Evolutionary conservation across 345 rosid species (phyloP).

Genomic region (Cardiospermum halicacabum): DNA sequence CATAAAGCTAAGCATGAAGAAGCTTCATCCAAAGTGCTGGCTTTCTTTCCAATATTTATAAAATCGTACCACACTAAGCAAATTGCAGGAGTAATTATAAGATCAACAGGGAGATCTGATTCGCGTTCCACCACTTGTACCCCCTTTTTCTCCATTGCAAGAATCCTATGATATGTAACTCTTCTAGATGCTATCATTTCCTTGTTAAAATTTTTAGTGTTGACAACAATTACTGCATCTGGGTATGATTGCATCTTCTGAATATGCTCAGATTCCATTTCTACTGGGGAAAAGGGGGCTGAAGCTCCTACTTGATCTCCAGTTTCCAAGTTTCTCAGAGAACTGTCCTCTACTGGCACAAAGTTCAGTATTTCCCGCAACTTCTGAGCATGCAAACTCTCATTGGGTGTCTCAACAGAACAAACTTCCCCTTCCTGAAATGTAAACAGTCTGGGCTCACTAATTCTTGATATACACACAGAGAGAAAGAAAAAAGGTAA

Average conservation of each 20-base stretch:
- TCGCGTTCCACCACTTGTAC: slow-evolving; percentile 87
- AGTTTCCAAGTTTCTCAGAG: slow-evolving; percentile 26
- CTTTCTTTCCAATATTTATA: slow-evolving; percentile 49
- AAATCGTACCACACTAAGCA: slow-evolving; percentile 85
- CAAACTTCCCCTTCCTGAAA: slow-evolving; percentile 35
- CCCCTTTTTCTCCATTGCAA: slow-evolving; percentile 82
- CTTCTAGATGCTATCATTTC: slow-evolving; percentile 88
- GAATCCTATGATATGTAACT: slow-evolving; percentile 71
- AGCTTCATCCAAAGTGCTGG: slow-evolving; percentile 46
- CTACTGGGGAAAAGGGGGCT: slow-evolving; percentile 24
- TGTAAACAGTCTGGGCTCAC: slow-evolving; percentile 11
- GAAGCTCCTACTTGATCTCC: slow-evolving; percentile 30
- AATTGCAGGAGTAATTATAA: slow-evolving; percentile 60
- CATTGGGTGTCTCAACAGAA: slow-evolving; percentile 20
- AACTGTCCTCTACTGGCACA: slow-evolving; percentile 34
- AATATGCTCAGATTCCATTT: slow-evolving; percentile 31
- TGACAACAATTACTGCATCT: slow-evolving; percentile 50
- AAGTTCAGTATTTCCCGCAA: slow-evolving; percentile 42
- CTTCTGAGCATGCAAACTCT: slow-evolving; percentile 22
- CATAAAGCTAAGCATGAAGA: slow-evolving; percentile 59
- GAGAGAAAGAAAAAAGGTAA: too few relatives aligned
- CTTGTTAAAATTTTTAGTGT: slow-evolving; percentile 66
- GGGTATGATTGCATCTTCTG: slow-evolving; percentile 32
- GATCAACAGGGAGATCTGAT: slow-evolving; percentile 70
- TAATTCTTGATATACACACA: neutral